Evolutionary conservation across 75 land plant species (phyloP).

Genomic region (Selaginella tamariscina): DNA sequence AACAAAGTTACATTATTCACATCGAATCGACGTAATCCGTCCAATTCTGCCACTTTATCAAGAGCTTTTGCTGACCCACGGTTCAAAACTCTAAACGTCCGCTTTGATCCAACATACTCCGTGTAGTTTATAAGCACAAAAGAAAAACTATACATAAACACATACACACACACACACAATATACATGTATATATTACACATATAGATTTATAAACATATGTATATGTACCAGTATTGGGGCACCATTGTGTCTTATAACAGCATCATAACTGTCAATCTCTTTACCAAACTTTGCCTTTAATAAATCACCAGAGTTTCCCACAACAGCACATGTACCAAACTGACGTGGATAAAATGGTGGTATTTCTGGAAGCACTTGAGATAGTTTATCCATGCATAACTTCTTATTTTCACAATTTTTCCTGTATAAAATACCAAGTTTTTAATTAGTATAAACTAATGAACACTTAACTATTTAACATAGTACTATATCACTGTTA

Average conservation of each 20-base stretch:
- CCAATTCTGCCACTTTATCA: conserved; percentile 84
- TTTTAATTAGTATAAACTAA: background rate
- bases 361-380: conserved; percentile 63
- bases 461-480: too few species aligned
- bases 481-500: too few species aligned
- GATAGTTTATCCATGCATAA: conserved; percentile 80
- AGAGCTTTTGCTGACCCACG: conserved; percentile 96
- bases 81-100: conserved; percentile 83
- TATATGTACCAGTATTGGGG: conserved; percentile 58
- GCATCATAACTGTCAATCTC: conserved; percentile 85
- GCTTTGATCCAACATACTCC: conserved; percentile 67
- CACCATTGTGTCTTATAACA: conserved; percentile 80
- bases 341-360: conserved; percentile 71
- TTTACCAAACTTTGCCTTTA: conserved; percentile 74
- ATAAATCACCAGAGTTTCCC: conserved; percentile 83
- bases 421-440: conserved; percentile 29
- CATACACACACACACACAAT: background rate
- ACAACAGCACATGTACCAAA: conserved; percentile 87
- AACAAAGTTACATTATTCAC: too few species aligned
- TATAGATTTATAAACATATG: background rate
- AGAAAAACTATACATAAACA: background rate
- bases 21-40: conserved; percentile 64
- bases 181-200: background rate
- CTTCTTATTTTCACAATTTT: conserved; percentile 53
- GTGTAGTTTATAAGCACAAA: conserved; percentile 66